Base-by-base conservation (phyloP, 805 yeast genomes). In the Naumovozyma castellii region DNA sequence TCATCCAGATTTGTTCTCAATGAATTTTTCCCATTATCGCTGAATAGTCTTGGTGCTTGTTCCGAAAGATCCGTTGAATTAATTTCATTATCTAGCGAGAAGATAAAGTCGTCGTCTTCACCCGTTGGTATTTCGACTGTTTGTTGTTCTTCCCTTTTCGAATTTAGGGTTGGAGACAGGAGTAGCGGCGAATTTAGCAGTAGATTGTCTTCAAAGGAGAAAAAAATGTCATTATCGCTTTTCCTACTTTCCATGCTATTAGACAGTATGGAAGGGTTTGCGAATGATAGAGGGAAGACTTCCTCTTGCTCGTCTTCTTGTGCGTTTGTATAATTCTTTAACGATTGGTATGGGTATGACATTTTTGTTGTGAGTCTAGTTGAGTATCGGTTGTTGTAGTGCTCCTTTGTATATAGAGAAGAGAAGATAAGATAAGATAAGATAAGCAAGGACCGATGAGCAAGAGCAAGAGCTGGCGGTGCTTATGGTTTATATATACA, bases 271-370 rank as follows among this genome's bases (percentile, higher is more conserved):
- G 36, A 22, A 32, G 35, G 28, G 29, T 38, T 18, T 5, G 28
- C 20, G n/a, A 46, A 41, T 2, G 49, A 37, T 15, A 46, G 19
- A 13, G 49, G 35, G 37, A 46, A 46, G 17, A 46, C 18, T 18
- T 31, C 45, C 13, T 44, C 47, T 29, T 44, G 47, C 18, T 37
- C 37, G 18, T 36, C 22, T 18, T 14, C 18, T 19, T n/a, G n/a
- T n/a, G n/a, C n/a, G n/a, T n/a, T n/a, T 32, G 18, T 32, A 32
- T 15, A 15, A 18, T 32, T n/a, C n/a, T n/a, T n/a, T n/a, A n/a
- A n/a, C n/a, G 27, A 22, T 22, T 22, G 27, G 10, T 22, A 6
- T 22, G 6, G 27, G 27, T 22, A 22, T 10, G 27, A 22, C 27
- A 22, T 22, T 22, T 22, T 15, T 18, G 20, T 8, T 17, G 28